A percentile compares a stretch with the other conserved stretches of the same genome.
Conservation (phyloP, 257 asterid species). For the Vinca minor region DNA sequence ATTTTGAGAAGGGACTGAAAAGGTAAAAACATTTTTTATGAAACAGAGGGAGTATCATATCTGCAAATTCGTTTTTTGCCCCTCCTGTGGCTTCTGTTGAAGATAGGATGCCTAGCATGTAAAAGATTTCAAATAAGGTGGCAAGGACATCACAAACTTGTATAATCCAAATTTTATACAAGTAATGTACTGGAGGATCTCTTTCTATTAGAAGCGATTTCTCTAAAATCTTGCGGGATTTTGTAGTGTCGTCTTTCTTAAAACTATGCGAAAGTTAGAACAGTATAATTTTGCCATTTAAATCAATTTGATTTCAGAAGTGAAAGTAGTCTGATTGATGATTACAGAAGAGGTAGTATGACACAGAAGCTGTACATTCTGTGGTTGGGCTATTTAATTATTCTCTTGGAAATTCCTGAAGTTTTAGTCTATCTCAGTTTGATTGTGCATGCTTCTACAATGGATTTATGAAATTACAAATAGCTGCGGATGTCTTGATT, state of each 20-base stretch:
- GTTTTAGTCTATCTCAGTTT: background rate
- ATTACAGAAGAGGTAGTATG: background rate
- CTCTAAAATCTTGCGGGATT: background rate
- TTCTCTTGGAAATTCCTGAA: background rate
- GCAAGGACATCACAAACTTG: background rate
- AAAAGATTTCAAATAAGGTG: background rate
- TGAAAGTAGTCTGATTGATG: background rate
- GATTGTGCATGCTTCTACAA: background rate
- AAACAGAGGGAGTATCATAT: background rate
- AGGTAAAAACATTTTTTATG: too few relatives aligned
- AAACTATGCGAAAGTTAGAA: background rate
- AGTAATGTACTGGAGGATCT: background rate
- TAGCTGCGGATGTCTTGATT: background rate
- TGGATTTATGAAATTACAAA: background rate
- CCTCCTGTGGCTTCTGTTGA: background rate
- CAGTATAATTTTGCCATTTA: background rate
- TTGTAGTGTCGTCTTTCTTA: background rate
- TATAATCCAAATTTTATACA: background rate
- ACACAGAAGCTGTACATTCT: too few relatives aligned
- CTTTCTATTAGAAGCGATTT: background rate
- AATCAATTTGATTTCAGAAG: background rate
- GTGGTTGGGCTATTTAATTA: background rate
- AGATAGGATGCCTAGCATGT: background rate
- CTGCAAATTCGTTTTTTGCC: background rate
- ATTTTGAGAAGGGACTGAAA: too few relatives aligned